Percentiles rank a stretch among this genome's conserved stretches.
Evolutionary conservation across 352 stramenopile species (phyloP).

Genomic region (Globisporangium echinulatum): DNA sequence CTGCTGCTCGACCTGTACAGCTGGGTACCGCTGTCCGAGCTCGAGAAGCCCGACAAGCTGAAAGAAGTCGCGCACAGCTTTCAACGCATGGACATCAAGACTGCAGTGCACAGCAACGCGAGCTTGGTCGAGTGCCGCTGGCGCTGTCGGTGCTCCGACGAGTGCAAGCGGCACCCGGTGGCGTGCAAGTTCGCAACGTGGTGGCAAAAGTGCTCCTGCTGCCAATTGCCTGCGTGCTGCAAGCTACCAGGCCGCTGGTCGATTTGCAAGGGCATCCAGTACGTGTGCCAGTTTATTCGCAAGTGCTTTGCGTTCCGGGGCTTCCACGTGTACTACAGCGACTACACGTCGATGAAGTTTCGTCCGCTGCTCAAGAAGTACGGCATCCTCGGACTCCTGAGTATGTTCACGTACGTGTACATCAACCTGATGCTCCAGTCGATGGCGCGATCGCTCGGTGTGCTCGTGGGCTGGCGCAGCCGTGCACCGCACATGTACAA

Average conservation of each 20-base stretch:
- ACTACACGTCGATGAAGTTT: slow-evolving; percentile 31
- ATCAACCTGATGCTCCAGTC: slow-evolving; percentile 44
- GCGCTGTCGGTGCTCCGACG: neutral
- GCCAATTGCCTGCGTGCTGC: neutral
- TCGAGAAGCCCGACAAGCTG: slow-evolving; percentile 24
- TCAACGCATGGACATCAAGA: slow-evolving; percentile 29
- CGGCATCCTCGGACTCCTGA: slow-evolving; percentile 27
- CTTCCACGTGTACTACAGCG: slow-evolving; percentile 25
- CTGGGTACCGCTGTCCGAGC: slow-evolving; percentile 42
- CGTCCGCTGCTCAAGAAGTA: slow-evolving; percentile 32
- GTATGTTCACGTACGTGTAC: slow-evolving; percentile 48
- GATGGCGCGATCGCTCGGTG: slow-evolving; percentile 28
- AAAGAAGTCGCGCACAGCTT: slow-evolving; percentile 22
- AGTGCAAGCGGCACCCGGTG: neutral
- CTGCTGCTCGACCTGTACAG: slow-evolving; percentile 54
- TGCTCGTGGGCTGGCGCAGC: slow-evolving; percentile 31
- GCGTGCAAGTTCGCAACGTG: neutral
- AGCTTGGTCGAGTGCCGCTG: slow-evolving; percentile 22
- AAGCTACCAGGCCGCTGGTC: neutral
- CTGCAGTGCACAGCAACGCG: slow-evolving; percentile 50
- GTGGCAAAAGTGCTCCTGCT: neutral
- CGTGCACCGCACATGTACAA: slow-evolving; percentile 41
- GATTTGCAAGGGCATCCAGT: neutral
- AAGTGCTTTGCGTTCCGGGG: neutral
- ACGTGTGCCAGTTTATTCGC: neutral